A percentile compares a stretch with the other conserved stretches of the same genome.
phyloP scores from a whole-genome alignment of 2,329 filamentous ascomycete species.

The Achaetomium macrosporum region DNA sequence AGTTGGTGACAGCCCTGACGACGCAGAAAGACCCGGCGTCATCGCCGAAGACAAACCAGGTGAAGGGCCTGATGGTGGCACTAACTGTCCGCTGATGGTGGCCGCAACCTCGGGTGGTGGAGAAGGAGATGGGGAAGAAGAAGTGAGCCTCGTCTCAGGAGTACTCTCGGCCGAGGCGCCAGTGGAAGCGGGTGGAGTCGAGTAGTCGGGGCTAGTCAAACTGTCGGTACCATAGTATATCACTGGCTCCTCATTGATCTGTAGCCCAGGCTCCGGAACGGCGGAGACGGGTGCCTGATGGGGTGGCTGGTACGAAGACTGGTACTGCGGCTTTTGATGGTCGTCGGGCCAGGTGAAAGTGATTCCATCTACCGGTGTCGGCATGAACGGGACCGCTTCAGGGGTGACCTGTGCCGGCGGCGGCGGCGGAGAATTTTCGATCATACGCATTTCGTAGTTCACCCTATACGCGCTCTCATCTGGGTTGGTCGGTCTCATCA shows the following conservation, averaged over 20 bases:
- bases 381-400: not conserved
- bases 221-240: slow-evolving; percentile 9
- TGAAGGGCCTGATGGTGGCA: not conserved
- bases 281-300: slow-evolving; percentile 11
- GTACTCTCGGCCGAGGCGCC: slow-evolving; percentile 40
- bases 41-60: not conserved
- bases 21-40: slow-evolving; percentile 13
- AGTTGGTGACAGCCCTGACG: slow-evolving; percentile 8
- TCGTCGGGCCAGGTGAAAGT: not conserved
- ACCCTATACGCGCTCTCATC: slow-evolving; percentile 31
- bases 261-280: slow-evolving; percentile 9
- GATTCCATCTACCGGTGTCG: not conserved
- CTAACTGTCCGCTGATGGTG: slow-evolving; percentile 4
- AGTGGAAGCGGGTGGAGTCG: slow-evolving; percentile 38
- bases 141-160: slow-evolving; percentile 40
- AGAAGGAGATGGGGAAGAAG: slow-evolving; percentile 25
- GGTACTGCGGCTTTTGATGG: slow-evolving; percentile 6
- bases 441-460: slow-evolving; percentile 32
- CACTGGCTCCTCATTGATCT: slow-evolving; percentile 8
- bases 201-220: slow-evolving; percentile 35
- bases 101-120: slow-evolving; percentile 19
- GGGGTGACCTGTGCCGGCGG: slow-evolving; percentile 26
- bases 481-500: slow-evolving; percentile 41
- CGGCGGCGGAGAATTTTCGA: slow-evolving; percentile 30
- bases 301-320: slow-evolving; percentile 13